phyloP scores from a whole-genome alignment of 129 eudicot genomes.

The Mikania micrantha region DNA sequence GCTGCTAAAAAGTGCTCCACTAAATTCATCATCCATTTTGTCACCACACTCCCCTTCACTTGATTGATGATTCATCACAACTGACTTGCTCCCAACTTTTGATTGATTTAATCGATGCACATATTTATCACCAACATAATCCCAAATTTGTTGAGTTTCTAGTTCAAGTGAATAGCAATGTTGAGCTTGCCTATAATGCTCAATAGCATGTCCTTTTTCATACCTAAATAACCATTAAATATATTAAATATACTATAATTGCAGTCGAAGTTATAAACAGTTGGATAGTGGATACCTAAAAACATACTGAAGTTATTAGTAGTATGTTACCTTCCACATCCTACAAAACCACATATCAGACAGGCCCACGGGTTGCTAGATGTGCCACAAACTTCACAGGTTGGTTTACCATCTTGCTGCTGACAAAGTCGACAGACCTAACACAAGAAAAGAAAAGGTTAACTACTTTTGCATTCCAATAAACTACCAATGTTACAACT shows the following conservation, averaged over 20 bases:
- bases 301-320: not conserved
- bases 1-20: slow-evolving; percentile 80
- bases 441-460: not conserved
- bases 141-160: slow-evolving; percentile 90
- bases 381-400: slow-evolving; percentile 71
- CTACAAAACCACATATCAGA: slow-evolving; percentile 91
- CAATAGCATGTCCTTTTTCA: slow-evolving; percentile 71
- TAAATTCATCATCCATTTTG: slow-evolving; percentile 59
- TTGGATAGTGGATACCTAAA: not conserved
- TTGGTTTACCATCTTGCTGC: slow-evolving; percentile 71
- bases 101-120: slow-evolving; percentile 93
- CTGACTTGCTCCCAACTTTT: slow-evolving; percentile 66
- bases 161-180: slow-evolving; percentile 84
- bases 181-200: slow-evolving; percentile 67
- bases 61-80: slow-evolving; percentile 36
- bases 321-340: slow-evolving; percentile 80
- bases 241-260: not conserved
- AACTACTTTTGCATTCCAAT: not conserved
- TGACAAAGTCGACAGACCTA: slow-evolving; percentile 90
- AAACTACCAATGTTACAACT: not conserved
- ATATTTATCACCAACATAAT: slow-evolving; percentile 89
- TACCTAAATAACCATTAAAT: slow-evolving; percentile 33
- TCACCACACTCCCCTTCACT: slow-evolving; percentile 55
- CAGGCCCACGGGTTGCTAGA: slow-evolving; percentile 68
- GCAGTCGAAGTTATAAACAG: not conserved